A percentile compares a stretch with the other conserved stretches of the same genome.
Evolutionary conservation across 805 yeast species (phyloP).

Genomic region (Saccharomycopsis lassenensis): DNA sequence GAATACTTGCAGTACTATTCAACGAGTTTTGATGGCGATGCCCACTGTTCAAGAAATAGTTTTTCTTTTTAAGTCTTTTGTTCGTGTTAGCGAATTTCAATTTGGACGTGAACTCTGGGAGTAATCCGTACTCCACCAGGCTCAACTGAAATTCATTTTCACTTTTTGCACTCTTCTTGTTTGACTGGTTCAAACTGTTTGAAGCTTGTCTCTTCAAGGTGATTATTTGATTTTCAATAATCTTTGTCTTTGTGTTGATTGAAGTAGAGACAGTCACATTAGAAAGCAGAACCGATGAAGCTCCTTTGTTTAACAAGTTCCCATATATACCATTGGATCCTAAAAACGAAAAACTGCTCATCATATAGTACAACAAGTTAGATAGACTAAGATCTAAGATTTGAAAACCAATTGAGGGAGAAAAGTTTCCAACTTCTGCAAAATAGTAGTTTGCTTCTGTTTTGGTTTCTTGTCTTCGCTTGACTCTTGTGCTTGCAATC

Average conservation of each 20-base stretch:
- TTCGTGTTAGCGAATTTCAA: not conserved
- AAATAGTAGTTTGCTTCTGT: too few species aligned
- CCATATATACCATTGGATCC: too few species aligned
- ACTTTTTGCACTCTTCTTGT: not conserved
- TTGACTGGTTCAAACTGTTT: constrained; percentile 4
- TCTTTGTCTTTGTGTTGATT: constrained; percentile 16
- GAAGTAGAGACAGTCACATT: constrained; percentile 18
- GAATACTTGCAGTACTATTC: constrained; percentile 1
- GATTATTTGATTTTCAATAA: constrained; percentile 18
- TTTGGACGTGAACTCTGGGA: not conserved
- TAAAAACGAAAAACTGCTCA: too few species aligned
- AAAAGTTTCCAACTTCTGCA: too few species aligned
- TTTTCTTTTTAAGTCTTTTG: constrained; percentile 1
- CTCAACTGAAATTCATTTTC: constrained; percentile 5
- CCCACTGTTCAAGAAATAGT: constrained; percentile 7
- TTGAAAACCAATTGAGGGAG: too few species aligned
- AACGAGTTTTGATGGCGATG: constrained; percentile 2
- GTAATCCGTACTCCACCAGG: constrained; percentile 4
- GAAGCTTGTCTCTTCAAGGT: constrained; percentile 16
- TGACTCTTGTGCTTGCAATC: too few species aligned
- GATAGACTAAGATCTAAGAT: too few species aligned
- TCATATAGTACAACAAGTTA: too few species aligned
- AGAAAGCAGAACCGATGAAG: constrained; percentile 14
- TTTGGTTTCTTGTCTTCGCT: too few species aligned
- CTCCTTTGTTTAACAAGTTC: too few species aligned